Base-by-base conservation (phyloP, 129 eudicot species). In the Flaveria sonorensis region DNA sequence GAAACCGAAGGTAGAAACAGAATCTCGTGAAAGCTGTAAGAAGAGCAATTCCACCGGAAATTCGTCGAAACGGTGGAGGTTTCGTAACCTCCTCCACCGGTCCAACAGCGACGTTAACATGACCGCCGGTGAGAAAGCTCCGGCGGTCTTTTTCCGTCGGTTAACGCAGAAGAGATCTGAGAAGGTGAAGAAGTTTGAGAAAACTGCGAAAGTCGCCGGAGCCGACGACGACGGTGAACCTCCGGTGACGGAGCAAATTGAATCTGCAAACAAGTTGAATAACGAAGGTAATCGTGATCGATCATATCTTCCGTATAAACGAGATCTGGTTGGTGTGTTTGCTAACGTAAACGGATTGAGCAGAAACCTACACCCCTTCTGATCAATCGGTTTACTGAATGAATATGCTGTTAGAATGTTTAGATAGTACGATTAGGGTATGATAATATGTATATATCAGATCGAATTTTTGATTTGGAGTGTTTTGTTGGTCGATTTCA, bases 21-120 rank as follows among this genome's bases (percentile, higher is more conserved):
- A 68, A 61, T 74, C 85, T 3, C 78, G 68, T 36, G 85, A 46
- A 52, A 68, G 50, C 46, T 72, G 90, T 60, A 90, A 82, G 59
- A 89, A 92, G 78, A 92, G 93, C 81, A 80, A 77, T 23, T 91
- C 97, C 0, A 86, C 95, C 0, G 97, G 96, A 1, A 82, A 75
- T 52, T 19, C 86, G 61, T 90, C 96, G 16, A 92, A 88, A 62
- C 72, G 92, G 68, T 88, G 96, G 96, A 90, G 71, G 74, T 60
- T 90, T 7, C 79, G 81, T 3, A 78, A 84, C 68, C 73, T 90
- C 4, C 67, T 90, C 0, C 72, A 51, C 47, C 74, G 92, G 79
- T 88, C 88, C 69, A 69, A 77, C 32, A 90, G 89, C 61, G 93
- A 88, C 15, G 42, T 67, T 1, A 45, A 66, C 30, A 53, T 80